These are phyloP conservation scores for Hydnomerulius pinastri DNA, from an alignment of 768 basidiomycete genomes.

Conservation along the genomic window DNA sequence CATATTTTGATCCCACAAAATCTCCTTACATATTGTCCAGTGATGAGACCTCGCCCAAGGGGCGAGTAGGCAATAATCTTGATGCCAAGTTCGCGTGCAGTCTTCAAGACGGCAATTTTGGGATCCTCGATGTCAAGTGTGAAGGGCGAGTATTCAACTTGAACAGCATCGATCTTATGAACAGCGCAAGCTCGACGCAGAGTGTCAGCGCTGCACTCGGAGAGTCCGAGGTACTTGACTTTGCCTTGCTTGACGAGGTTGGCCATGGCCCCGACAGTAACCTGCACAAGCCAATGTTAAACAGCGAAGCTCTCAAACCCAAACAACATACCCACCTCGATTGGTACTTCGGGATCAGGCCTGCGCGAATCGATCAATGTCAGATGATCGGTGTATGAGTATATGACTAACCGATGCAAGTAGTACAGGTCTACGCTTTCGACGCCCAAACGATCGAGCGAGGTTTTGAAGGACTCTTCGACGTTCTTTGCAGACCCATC, in stretches of 20 bases:
- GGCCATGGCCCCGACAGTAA: slow-evolving; percentile 50
- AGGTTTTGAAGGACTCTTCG: slow-evolving; percentile 37
- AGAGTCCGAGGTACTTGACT: slow-evolving; percentile 53
- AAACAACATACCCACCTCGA: slow-evolving; percentile 44
- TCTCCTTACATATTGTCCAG: slow-evolving; percentile 45
- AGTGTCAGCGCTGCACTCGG: slow-evolving; percentile 47
- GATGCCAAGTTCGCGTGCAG: slow-evolving; percentile 50
- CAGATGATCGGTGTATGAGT: not conserved
- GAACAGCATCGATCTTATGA: slow-evolving; percentile 51
- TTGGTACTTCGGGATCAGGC: slow-evolving; percentile 44
- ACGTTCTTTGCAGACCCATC: slow-evolving; percentile 45
- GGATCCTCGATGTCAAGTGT: slow-evolving; percentile 48
- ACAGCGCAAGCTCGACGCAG: slow-evolving; percentile 52
- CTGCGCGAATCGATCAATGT: slow-evolving; percentile 18
- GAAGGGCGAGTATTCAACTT: slow-evolving; percentile 56
- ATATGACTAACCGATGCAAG: slow-evolving; percentile 36
- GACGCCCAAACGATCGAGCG: slow-evolving; percentile 44
- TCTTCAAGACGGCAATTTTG: slow-evolving; percentile 42
- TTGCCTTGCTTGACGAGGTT: slow-evolving; percentile 52
- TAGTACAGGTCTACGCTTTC: slow-evolving; percentile 49
- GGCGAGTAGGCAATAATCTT: slow-evolving; percentile 54
- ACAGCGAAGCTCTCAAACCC: no score
- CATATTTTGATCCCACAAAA: no score
- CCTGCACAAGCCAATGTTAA: slow-evolving; percentile 21
- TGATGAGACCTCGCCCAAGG: slow-evolving; percentile 53